These are phyloP conservation scores for Exophiala viscosa DNA, from an alignment of 2,329 filamentous ascomycete genomes.

Conservation along the genomic window DNA sequence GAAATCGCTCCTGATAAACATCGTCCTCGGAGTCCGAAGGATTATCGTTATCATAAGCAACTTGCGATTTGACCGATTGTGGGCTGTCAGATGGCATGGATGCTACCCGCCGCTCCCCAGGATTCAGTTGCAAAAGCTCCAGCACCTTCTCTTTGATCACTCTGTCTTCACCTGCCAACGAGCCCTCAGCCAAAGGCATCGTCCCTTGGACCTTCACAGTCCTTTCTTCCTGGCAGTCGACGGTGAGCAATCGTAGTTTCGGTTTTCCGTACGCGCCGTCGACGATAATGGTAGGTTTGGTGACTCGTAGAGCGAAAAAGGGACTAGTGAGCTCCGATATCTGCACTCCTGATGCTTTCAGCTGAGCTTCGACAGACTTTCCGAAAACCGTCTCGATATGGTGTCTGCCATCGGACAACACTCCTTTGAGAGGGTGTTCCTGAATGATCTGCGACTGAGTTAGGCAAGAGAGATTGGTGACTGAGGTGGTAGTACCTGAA, in stretches of 20 bases:
- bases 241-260: background rate
- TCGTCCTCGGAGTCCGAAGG: constrained; percentile 3
- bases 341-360: background rate
- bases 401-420: constrained; percentile 12
- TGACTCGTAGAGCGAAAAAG: constrained; percentile 2
- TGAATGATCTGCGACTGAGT: background rate
- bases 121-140: background rate
- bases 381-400: constrained; percentile 6
- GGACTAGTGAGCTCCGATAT: background rate
- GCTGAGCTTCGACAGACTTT: background rate
- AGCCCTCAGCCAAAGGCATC: background rate
- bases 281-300: constrained; percentile 3
- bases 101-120: background rate
- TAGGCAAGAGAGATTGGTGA: background rate
- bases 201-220: background rate
- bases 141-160: constrained; percentile 5
- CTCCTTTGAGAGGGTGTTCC: background rate
- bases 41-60: background rate
- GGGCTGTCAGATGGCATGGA: constrained; percentile 2
- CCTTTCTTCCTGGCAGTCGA: background rate
- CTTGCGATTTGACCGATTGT: constrained; percentile 11
- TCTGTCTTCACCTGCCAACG: background rate
- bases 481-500: background rate
- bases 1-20: constrained; percentile 5
- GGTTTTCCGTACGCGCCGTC: constrained; percentile 4